These are phyloP conservation scores for Cicer chorassanicum DNA, from an alignment of 306 rosid genomes.

Conservation along the genomic window DNA sequence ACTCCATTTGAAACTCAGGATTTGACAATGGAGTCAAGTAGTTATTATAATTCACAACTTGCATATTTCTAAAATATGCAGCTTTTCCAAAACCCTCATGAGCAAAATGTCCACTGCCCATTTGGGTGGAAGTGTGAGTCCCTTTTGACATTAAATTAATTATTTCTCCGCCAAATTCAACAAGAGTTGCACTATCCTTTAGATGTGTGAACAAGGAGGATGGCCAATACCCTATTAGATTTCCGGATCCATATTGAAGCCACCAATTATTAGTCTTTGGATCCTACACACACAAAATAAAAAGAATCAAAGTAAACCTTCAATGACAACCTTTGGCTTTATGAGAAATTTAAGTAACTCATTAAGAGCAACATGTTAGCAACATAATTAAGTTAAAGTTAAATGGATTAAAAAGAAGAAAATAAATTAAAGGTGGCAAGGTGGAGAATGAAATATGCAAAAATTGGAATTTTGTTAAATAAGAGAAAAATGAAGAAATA, in stretches of 20 bases:
- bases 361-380: conserved; percentile 41
- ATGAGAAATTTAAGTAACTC: conserved; percentile 20
- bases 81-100: conserved; percentile 80
- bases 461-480: conserved; percentile 28
- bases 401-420: conserved; percentile 48
- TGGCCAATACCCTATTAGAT: conserved; percentile 90
- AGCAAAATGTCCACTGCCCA: conserved; percentile 94
- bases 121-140: conserved; percentile 75
- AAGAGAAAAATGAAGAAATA: conserved; percentile 20
- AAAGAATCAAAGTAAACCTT: not conserved
- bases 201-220: conserved; percentile 76
- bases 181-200: conserved; percentile 70
- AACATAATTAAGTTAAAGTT: conserved; percentile 32
- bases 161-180: conserved; percentile 84
- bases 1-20: conserved; percentile 67
- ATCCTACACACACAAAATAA: conserved; percentile 57
- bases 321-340: conserved; percentile 7
- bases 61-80: conserved; percentile 70
- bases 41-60: conserved; percentile 83
- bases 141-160: conserved; percentile 71
- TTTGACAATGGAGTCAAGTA: conserved; percentile 69
- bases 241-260: conserved; percentile 75
- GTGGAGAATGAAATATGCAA: conserved; percentile 21
- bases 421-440: not conserved
- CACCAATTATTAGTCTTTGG: conserved; percentile 93